Conservation (phyloP, 768 basidiomycete species). For the Pisolithus sp. region DNA sequence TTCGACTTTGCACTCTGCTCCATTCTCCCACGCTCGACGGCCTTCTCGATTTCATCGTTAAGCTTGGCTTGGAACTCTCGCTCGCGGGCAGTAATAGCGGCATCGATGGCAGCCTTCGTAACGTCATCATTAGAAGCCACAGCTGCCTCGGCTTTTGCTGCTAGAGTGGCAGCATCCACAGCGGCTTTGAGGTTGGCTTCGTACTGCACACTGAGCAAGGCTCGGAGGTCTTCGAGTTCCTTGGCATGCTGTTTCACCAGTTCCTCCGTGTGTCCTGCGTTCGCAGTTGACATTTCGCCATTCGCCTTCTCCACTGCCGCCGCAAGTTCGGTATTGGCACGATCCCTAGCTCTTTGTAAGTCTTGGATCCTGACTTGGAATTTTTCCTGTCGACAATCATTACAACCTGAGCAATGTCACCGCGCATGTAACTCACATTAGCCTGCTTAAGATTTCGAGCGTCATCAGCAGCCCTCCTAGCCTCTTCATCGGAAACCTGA, state of each 20-base stretch:
- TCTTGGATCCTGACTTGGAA: slow-evolving; percentile 50
- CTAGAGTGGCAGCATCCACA: slow-evolving; percentile 39
- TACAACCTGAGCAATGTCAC: slow-evolving; percentile 2
- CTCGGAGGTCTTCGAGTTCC: slow-evolving; percentile 52
- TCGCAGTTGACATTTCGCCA: slow-evolving; percentile 32
- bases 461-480: slow-evolving; percentile 39
- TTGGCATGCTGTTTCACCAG: slow-evolving; percentile 48
- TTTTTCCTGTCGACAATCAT: slow-evolving; percentile 43
- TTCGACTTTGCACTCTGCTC: slow-evolving; percentile 57
- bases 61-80: slow-evolving; percentile 41
- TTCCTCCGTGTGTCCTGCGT: slow-evolving; percentile 30
- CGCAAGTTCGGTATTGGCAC: slow-evolving; percentile 38
- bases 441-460: slow-evolving; percentile 33
- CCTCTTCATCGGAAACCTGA: slow-evolving; percentile 38
- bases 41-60: slow-evolving; percentile 52
- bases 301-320: slow-evolving; percentile 54
- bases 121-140: slow-evolving; percentile 22
- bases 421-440: slow-evolving; percentile 15
- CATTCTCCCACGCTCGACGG: slow-evolving; percentile 63
- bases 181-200: slow-evolving; percentile 48
- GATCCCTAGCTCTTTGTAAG: slow-evolving; percentile 46
- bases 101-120: slow-evolving; percentile 43
- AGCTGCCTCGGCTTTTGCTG: slow-evolving; percentile 31
- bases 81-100: slow-evolving; percentile 44
- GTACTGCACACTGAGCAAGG: slow-evolving; percentile 47